Evolutionary conservation across 2,329 filamentous ascomycete species (phyloP), one percentile per base, ranked within the genome.

Genomic region (Aureobasidium pullulans): DNA sequence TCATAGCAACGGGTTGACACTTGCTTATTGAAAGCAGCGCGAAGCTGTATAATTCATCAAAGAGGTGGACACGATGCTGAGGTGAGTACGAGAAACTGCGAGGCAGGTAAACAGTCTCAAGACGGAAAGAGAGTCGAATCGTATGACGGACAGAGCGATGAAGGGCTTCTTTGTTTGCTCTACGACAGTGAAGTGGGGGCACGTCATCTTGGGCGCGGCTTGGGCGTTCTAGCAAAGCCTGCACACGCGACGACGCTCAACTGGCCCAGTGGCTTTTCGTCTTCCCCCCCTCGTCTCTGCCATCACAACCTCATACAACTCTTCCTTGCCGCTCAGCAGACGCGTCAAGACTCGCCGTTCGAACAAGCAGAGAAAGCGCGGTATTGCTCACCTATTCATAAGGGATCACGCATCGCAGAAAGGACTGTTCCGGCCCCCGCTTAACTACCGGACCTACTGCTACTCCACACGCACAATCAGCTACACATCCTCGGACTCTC

Each of bases 311-410:
- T 34, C 50, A 5, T 23, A 13, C 28, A 44, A 40, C 37, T 32
- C 37, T 42, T 32, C 19, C 39, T 44, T 23, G 37, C 28, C 29
- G 39, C 50, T 28, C 3, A n/a, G 3, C 15, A 15, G 6, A 54
- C 37, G 39, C 39, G 37, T 43, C 37, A 32, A 46, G 40, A 36
- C 42, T 40, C 6, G 13, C 10, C 42, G 10, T 29, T 31, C n/a
- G 19, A 36, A 23, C 28, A 7, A 32, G 29, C 40, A 44, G 28
- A 29, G 29, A 42, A 29, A 5, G 15, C 49, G 49, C 49, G 36
- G 36, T 39, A 52, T 40, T 52, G 40, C 50, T 50, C 34, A 8
- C 16, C 50, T 57, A 57, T 57, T 57, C 15, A 16, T 57, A n/a
- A 36, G 9, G 13, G 40, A 44, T 11, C 31, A 57, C 52, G 42